Conservation (phyloP, 306 rosid species). For the Glycyrrhiza uralensis region DNA sequence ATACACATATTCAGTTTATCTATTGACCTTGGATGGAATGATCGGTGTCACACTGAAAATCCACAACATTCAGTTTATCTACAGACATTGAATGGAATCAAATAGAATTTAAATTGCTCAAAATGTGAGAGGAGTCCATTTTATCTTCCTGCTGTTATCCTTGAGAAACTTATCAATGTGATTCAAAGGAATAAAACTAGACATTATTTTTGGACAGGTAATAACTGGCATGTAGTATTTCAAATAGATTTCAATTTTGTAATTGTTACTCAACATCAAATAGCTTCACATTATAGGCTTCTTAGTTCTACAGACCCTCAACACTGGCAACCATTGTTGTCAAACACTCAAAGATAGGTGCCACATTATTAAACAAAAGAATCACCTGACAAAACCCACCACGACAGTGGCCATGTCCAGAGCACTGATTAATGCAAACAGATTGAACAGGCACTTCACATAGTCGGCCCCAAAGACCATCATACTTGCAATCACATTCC, state of each 20-base stretch:
- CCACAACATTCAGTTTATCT: conserved; percentile 26
- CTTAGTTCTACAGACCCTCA: conserved; percentile 5
- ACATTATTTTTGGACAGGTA: background rate
- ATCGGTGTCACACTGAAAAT: conserved; percentile 50
- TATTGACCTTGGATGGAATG: conserved; percentile 8
- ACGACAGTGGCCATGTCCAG: conserved; percentile 78
- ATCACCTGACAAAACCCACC: conserved; percentile 93
- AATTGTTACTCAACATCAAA: background rate
- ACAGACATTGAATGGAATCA: background rate
- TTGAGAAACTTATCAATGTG: background rate
- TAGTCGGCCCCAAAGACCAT: conserved; percentile 65
- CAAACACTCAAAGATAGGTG: background rate
- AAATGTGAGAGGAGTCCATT: background rate
- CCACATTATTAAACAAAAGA: conserved; percentile 4
- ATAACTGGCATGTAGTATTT: conserved; percentile 11
- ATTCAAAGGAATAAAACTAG: conserved; percentile 1
- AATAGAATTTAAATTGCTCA: background rate
- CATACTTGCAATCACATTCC: conserved; percentile 90
- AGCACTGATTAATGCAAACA: conserved; percentile 88
- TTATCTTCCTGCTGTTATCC: conserved; percentile 1
- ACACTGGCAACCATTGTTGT: background rate
- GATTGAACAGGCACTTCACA: conserved; percentile 80
- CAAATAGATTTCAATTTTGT: background rate
- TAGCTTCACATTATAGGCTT: conserved; percentile 2
- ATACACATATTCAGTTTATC: conserved; percentile 34